These are phyloP conservation scores for Choiromyces venosus DNA, from an alignment of 495 filamentous ascomycete genomes.

Conservation along the genomic window DNA sequence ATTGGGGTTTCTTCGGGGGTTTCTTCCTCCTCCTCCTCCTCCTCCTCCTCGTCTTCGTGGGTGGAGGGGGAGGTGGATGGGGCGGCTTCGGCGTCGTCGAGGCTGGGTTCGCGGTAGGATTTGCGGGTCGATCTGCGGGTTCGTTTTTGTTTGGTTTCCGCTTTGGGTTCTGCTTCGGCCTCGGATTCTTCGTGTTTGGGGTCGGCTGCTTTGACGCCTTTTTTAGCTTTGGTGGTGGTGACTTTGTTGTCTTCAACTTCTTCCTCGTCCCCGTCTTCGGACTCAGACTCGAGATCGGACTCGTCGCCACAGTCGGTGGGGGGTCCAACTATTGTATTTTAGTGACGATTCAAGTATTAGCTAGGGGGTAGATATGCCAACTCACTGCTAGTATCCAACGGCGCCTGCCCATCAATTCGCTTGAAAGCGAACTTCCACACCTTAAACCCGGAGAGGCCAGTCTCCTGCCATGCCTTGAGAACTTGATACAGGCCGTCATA, in stretches of 20 bases:
- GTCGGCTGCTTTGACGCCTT: not conserved
- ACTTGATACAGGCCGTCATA: constrained; percentile 42
- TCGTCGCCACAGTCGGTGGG: not conserved
- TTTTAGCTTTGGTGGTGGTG: not conserved
- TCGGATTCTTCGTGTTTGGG: not conserved
- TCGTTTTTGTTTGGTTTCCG: not conserved
- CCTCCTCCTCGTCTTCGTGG: not conserved
- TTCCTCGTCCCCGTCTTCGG: not conserved
- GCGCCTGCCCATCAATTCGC: constrained; percentile 37
- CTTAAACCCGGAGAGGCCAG: constrained; percentile 34
- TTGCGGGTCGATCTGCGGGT: not conserved
- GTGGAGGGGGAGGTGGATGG: not conserved
- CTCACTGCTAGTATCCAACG: constrained; percentile 25
- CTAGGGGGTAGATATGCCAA: not conserved
- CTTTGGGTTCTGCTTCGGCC: not conserved
- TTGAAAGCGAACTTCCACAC: constrained; percentile 43
- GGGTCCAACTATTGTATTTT: constrained; percentile 7
- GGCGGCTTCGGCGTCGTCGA: constrained; percentile 6
- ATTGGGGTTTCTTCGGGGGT: no score
- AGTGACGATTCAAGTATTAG: not conserved
- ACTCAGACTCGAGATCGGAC: not conserved
- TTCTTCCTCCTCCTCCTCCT: not conserved
- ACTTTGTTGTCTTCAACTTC: not conserved
- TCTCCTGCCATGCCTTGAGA: constrained; percentile 40
- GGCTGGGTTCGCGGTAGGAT: not conserved